phyloP scores from a whole-genome alignment of 495 filamentous ascomycete genomes.

The Entonaema liquescens region DNA sequence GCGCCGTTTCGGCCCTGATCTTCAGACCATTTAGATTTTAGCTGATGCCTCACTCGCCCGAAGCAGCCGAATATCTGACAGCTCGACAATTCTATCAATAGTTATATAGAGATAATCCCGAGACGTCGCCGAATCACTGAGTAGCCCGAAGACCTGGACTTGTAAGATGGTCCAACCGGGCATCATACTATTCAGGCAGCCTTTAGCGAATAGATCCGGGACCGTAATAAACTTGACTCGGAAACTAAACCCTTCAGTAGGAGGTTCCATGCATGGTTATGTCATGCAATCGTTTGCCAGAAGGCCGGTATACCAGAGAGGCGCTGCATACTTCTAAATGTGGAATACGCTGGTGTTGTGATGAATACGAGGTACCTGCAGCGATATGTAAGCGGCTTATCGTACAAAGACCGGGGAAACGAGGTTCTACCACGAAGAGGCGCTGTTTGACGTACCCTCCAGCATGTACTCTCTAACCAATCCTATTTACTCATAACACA shows the following conservation, averaged over 20 bases:
- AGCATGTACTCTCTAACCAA: not conserved
- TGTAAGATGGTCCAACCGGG: not conserved
- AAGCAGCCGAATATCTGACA: not conserved
- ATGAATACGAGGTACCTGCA: slow-evolving; percentile 20
- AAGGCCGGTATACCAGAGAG: not conserved
- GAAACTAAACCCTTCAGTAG: slow-evolving; percentile 13
- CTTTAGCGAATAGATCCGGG: slow-evolving; percentile 54
- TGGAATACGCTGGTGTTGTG: slow-evolving; percentile 8
- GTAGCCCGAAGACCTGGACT: not conserved
- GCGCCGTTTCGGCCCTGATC: slow-evolving; percentile 1
- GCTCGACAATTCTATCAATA: not conserved
- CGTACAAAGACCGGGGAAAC: slow-evolving; percentile 1
- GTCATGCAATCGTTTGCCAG: not conserved
- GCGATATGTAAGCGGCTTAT: slow-evolving; percentile 6
- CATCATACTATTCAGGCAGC: slow-evolving; percentile 4
- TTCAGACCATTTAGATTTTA: slow-evolving; percentile 1
- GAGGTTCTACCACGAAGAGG: slow-evolving; percentile 1
- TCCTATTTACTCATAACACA: not conserved
- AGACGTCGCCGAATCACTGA: not conserved
- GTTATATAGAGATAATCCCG: not conserved
- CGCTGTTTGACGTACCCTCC: not conserved
- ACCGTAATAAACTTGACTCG: slow-evolving; percentile 39
- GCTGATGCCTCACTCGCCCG: not conserved
- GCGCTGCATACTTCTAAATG: slow-evolving; percentile 2
- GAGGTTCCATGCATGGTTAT: not conserved